Base-by-base conservation (phyloP, 805 yeast species). In the Diddensiella caesifluorescens region DNA sequence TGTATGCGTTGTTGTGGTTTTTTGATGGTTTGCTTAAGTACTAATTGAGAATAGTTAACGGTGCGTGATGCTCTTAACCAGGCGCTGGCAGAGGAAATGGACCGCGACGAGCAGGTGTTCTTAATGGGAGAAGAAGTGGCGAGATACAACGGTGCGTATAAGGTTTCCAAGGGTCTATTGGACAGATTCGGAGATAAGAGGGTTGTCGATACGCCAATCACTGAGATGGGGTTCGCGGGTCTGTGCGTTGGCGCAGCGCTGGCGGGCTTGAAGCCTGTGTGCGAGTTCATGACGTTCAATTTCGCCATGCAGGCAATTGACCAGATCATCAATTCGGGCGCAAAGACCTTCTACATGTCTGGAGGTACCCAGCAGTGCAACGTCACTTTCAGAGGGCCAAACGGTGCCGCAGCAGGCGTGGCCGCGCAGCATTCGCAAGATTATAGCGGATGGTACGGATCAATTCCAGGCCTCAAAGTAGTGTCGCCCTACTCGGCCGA, bases 261-360 rank as follows among this genome's bases (percentile, higher is more conserved):
- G 61, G 87, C 90, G 44, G 97, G 97, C 38, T 78, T 92, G 63
- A 87, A 86, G 69, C 99, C 99, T 54, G 79, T 92, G 56, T 87
- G 92, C 63, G 99, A 92, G 72, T 92, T 92, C 70, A 92, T 92
- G 99, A 90, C 97, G 19, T 88, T 90, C 74, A 92, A 92, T 78
- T 92, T 92, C 65, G 97, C 99, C 60, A 90, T 92, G 98, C 99
- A 92, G 74, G 84, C 98, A 54, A 92, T 92, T 64, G 99, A 92
- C 69, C 97, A 92, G 57, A 92, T 92, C 68, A 77, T 92, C 69
- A 92, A 92, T 77, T 89, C 97, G 44, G 97, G 97, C 41, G 99
- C 97, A 50, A 92, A 90, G 76, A 92, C 98, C 38, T 87, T 80
- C 69, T 92, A 92, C 74, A 92, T 92, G 99, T 86, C 96, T 51